Evolutionary conservation across 2,329 filamentous ascomycete genomes (phyloP), one percentile per base, ranked within the genome.

Genomic region (Neofusicoccum laricinum): DNA sequence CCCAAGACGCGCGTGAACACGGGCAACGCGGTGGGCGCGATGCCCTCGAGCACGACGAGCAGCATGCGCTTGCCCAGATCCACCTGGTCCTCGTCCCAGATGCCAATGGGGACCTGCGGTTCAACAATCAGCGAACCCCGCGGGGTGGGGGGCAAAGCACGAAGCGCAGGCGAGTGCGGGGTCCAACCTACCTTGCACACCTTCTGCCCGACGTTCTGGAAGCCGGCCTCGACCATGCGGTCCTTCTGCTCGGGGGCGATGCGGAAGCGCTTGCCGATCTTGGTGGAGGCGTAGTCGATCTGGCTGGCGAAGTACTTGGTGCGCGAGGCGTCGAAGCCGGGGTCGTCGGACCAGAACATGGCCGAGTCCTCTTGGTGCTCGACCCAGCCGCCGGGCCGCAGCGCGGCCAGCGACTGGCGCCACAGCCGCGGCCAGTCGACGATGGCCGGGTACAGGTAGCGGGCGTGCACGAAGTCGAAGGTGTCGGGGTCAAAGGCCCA

Each of bases 401-500:
- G 77, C 66, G 77, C 71, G 62, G 38, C 41, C 51, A 69, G 71
- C 32, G 69, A 67, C 63, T 82, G 79, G 32, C 79, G 72, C 19
- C 86, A 72, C 64, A 88, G 76, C 12, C 76, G 75, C 2, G 74
- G 72, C 74, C 86, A 87, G 69, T 89, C 78, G 15, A 80, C 77
- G 50, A 90, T 79, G n/a, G 82, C 80, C 36, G 81, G 81, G 67
- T 80, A 71, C 79, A 86, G 78, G 77, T 82, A 70, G 68, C 82
- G 71, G 70, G 81, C 71, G 80, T 84, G 79, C 79, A 89, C 83
- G 68, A 84, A 83, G 71, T 89, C 86, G 69, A 85, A 88, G 7
- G 72, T 14, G 32, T 81, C 72, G 14, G 32, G 21, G 6, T 78
- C 76, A 15, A 61, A 85, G 43, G 80, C 73, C 87, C 87, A 90